Base-by-base conservation (phyloP, 148 eudicot species). In the Pharnaceum exiguum region DNA sequence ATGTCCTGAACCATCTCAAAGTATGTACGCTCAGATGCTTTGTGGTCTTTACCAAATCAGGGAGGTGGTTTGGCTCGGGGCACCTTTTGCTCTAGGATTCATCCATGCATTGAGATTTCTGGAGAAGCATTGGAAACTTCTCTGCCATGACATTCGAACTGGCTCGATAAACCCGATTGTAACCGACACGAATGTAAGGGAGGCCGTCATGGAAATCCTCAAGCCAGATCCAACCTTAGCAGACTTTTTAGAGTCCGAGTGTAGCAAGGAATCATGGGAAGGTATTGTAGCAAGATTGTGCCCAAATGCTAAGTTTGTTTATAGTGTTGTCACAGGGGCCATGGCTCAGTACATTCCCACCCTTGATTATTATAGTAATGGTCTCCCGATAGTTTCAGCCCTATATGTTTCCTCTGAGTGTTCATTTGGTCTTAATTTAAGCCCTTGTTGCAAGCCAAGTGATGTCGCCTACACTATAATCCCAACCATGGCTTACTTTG, bases 21-120 rank as follows among this genome's bases (percentile, higher is more conserved):
- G 80, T 72, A 75, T 75, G 83, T 75, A 79, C 67, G 68, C 83
- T n/a, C 83, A 79, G 54, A 60, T 75, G 66, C 77, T 77, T 7
- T 77, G 77, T 25, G 81, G 81, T 7, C 71, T 77, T 2, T 44
- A 29, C 51, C 66, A 68, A 3, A 51, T 42, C 47, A 57, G 57
- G 7, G 58, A 77, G 29, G 81, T 77, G 29, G 62, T 77, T 21
- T 75, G 77, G 0, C 72, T 73, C 21, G 81, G 81, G 26, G 71
- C 75, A 0, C 62, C 62, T 9, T 77, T 77, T 22, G 77, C 81
- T 19, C 73, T 75, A 0, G 77, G 81, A 0, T 55, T 77, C 47
- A 57, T 77, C 25, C 81, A 77, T 6, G 81, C 81, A 22, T 69
- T 77, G 48, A 72, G 67, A 46, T 77, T 77, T 68, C 57, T 77